Base-by-base conservation (phyloP, 345 rosid species). In the Pistacia atlantica region DNA sequence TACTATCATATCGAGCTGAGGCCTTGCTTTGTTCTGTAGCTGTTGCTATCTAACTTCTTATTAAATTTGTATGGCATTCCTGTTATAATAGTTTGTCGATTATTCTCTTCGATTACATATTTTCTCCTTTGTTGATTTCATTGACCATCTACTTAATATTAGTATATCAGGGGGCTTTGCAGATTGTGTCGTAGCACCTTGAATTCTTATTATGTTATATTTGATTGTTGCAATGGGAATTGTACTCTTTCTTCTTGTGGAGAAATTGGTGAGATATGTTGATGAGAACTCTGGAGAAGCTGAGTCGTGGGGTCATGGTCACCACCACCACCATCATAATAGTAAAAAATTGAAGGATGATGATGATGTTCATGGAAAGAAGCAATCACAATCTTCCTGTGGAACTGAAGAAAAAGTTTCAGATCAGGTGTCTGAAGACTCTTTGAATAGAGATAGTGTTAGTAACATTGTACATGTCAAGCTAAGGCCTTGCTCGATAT, bases 181-280 rank as follows among this genome's bases (percentile, higher is more conserved):
- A 38, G 70, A 58, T 71, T 83, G 67, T 65, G 54, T 83, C 68
- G 42, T 49, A 79, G 58, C 56, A 58, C 16, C 55, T 78, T 78
- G 66, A 77, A 59, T 71, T 81, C 63, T 82, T 79, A 62, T 71
- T 61, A 37, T 78, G 79, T 54, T 75, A 35, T 82, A 79, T 80
- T 80, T 85, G 59, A 59, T 65, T 80, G 73, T 84, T 28, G 80
- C 90, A 96, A 98, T 93, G 87, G 99, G 99, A 81, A 93, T 96
- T 82, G 95, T 93, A 78, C 84, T 96, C 74, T 96, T 96, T 81
- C 95, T 93, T 81, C 78, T 96, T 54, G 97, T 96, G 61, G 99
- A 96, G 91, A 96, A 92, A 88, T 71, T 93, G 79, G 98, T 96
- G 74, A 90, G 98, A 79, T 93, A 89, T 80, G 92, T 96, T 20